Base-by-base conservation (phyloP, 1,284 basidiomycete genomes). In the Apiotrichum veenhuisii region DNA sequence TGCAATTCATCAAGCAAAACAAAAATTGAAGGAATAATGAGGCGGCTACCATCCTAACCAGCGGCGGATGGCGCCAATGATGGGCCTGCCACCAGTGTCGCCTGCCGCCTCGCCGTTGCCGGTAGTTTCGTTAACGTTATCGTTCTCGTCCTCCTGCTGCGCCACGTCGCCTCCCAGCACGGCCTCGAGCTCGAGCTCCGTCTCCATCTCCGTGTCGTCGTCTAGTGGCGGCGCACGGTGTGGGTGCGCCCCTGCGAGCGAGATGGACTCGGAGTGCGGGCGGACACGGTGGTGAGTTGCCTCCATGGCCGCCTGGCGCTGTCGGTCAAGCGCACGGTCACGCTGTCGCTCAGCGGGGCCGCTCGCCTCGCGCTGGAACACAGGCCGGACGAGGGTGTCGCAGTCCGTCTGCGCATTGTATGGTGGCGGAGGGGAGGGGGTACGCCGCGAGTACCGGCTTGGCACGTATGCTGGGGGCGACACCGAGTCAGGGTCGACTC, bases 351-450 rank as follows among this genome's bases (percentile, higher is more conserved):
- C 17, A 20, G 8, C 40, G 46, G n/a, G 3, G 45, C 12, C 52
- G 22, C 36, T 37, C 20, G 37, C n/a, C n/a, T 55, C 57, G 40
- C 45, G 49, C 12, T 23, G 47, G 52, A 69, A 67, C n/a, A 65
- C 50, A 1, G 69, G 59, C 1, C 62, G 55, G 20, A 72, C 56
- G 12, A 72, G 27, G 22, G 58, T 63, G 44, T 62, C 55, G 26
- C 66, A 45, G 53, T 72, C 70, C 10, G 65, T 67, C 23, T 55
- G 52, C n/a, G 70, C 70, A 33, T 72, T 72, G 57, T 69, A 72
- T n/a, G 70, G 70, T n/a, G 70, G 70, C 5, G 70, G 70, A 10
- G 70, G 70, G 5, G 66, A 59, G 7, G 70, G 69, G 10, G 62
- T 62, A 42, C 59, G 49, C n/a, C 56, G 54, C 2, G 56, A 37